phyloP scores from a whole-genome alignment of 768 basidiomycete genomes.

The Tubosaeta brunneosetosa region DNA sequence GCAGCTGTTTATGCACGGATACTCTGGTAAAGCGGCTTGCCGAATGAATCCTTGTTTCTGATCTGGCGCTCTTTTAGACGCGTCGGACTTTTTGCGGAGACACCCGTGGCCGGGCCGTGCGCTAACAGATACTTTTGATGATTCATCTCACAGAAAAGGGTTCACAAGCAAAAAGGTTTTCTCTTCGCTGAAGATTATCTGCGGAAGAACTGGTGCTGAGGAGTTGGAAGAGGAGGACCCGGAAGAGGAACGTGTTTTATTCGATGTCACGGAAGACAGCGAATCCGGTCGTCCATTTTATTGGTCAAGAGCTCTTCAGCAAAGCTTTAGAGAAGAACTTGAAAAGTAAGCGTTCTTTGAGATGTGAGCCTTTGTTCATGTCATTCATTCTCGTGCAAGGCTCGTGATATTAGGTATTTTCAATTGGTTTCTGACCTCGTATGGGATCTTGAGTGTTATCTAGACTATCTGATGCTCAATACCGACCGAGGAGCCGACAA shows the following conservation, averaged over 20 bases:
- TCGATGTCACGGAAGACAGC: slow-evolving; percentile 57
- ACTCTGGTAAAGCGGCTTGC: slow-evolving; percentile 45
- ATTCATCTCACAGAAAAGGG: slow-evolving; percentile 73
- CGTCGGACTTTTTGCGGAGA: slow-evolving; percentile 79
- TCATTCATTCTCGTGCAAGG: slow-evolving; percentile 33
- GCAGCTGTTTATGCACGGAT: slow-evolving; percentile 86
- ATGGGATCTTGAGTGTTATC: neutral
- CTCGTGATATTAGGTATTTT: slow-evolving; percentile 73
- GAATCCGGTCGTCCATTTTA: slow-evolving; percentile 64
- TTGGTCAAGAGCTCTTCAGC: slow-evolving; percentile 76
- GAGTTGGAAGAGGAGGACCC: slow-evolving; percentile 72
- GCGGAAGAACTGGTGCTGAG: slow-evolving; percentile 75
- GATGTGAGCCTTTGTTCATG: slow-evolving; percentile 5
- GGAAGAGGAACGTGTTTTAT: slow-evolving; percentile 68
- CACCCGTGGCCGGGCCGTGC: slow-evolving; percentile 87
- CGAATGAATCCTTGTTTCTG: neutral
- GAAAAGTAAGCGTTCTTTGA: slow-evolving; percentile 59
- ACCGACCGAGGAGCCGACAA: slow-evolving; percentile 85
- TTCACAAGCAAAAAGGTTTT: slow-evolving; percentile 63
- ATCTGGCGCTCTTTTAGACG: slow-evolving; percentile 45
- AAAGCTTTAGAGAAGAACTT: slow-evolving; percentile 80
- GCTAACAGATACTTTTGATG: slow-evolving; percentile 81
- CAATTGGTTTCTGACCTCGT: neutral
- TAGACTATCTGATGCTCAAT: slow-evolving; percentile 90
- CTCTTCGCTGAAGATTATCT: slow-evolving; percentile 70